Percentiles rank a stretch among this genome's conserved stretches.
These are phyloP conservation scores for Uromyces viciae-fabae DNA, from an alignment of 1,284 basidiomycete species.

Conservation along the genomic window DNA sequence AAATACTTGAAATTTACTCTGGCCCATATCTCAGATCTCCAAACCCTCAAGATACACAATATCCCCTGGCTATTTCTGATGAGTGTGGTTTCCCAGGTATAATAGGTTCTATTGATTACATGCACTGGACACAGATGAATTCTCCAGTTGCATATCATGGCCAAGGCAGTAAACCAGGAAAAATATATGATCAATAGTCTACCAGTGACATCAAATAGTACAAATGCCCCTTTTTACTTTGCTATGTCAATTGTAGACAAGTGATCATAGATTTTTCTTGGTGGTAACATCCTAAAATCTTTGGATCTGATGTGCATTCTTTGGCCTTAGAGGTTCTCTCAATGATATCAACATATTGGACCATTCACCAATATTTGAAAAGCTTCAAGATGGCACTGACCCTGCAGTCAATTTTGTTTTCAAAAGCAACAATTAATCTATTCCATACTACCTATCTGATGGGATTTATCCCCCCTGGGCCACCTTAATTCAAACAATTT, in stretches of 20 bases:
- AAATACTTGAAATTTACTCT: background rate
- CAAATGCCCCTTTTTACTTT: too few relatives aligned
- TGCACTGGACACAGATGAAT: background rate
- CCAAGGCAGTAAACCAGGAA: background rate
- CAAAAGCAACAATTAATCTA: background rate
- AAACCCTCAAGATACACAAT: background rate
- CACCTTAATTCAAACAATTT: background rate
- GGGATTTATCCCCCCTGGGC: background rate
- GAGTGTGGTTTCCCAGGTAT: too few relatives aligned
- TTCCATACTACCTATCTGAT: background rate
- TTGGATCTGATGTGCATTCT: constrained; percentile 4
- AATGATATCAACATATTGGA: constrained; percentile 17
- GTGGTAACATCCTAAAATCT: background rate
- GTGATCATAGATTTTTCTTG: constrained; percentile 4
- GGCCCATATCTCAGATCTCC: background rate
- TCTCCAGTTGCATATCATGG: background rate
- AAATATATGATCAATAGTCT: background rate
- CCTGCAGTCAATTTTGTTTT: background rate
- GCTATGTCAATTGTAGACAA: too few relatives aligned
- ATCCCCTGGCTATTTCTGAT: background rate
- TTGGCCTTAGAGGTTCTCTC: background rate
- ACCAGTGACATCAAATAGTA: too few relatives aligned
- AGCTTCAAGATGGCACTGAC: background rate
- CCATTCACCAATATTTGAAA: background rate
- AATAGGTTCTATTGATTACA: constrained; percentile 2